Evolutionary conservation across 371 early-diverging fungal genomes (phyloP).

Genomic region (Coemansia sp.): DNA sequence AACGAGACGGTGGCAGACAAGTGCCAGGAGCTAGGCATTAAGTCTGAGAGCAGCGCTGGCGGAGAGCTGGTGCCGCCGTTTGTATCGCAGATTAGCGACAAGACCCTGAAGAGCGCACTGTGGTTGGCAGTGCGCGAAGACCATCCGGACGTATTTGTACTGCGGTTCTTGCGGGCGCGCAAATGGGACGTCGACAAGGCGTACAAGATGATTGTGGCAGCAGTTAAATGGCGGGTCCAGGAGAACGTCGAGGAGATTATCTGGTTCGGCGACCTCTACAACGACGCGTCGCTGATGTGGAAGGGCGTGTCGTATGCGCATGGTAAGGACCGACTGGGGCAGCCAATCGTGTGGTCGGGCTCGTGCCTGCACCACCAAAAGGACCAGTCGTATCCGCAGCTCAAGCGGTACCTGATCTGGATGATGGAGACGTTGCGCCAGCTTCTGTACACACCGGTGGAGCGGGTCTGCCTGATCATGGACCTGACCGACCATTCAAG

Average conservation of each 20-base stretch:
- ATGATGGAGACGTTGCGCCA: slow-evolving; percentile 83
- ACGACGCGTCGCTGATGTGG: slow-evolving; percentile 52
- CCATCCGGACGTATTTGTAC: slow-evolving; percentile 55
- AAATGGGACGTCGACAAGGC: slow-evolving; percentile 61
- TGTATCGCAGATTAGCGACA: slow-evolving; percentile 53
- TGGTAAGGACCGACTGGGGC: slow-evolving; percentile 53
- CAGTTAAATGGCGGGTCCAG: slow-evolving; percentile 56
- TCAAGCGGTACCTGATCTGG: slow-evolving; percentile 64
- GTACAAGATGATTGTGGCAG: slow-evolving; percentile 53
- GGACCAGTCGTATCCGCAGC: slow-evolving; percentile 53
- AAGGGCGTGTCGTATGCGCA: slow-evolving; percentile 55
- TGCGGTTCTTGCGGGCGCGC: slow-evolving; percentile 61
- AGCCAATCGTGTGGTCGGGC: slow-evolving; percentile 56
- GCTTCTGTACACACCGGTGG: slow-evolving; percentile 69
- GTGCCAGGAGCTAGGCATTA: slow-evolving; percentile 50
- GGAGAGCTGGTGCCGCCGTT: slow-evolving; percentile 49
- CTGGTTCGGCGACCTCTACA: slow-evolving; percentile 49
- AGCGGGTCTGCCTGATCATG: slow-evolving; percentile 80
- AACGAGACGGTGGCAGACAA: slow-evolving; percentile 57
- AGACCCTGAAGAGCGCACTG: slow-evolving; percentile 38
- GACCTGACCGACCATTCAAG: slow-evolving; percentile 79
- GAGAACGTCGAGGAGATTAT: slow-evolving; percentile 53
- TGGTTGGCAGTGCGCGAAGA: slow-evolving; percentile 55
- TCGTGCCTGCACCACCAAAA: slow-evolving; percentile 61
- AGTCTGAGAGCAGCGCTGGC: slow-evolving; percentile 7